Percentiles rank a stretch among this genome's conserved stretches.
Conservation (phyloP, 768 basidiomycete genomes). For the Suillus paluster region DNA sequence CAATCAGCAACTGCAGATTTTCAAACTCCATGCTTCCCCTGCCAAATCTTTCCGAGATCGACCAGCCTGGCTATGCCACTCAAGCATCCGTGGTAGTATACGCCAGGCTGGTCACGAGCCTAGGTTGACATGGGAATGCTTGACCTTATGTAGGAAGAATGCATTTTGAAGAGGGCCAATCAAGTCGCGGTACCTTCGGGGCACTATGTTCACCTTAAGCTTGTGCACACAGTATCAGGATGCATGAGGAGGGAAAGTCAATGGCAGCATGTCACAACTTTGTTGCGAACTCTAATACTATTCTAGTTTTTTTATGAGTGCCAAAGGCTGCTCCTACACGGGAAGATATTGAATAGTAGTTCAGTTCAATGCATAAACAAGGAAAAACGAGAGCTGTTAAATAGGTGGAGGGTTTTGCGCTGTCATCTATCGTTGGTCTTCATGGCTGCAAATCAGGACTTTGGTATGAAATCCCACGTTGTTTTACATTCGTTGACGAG, state of each 20-base stretch:
- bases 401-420: not conserved
- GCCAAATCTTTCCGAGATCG: too few relatives aligned
- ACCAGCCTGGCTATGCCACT: too few relatives aligned
- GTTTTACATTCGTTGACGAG: not conserved
- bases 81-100: too few relatives aligned
- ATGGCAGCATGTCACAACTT: too few relatives aligned
- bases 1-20: too few relatives aligned
- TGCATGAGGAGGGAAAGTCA: too few relatives aligned
- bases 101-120: too few relatives aligned
- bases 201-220: not conserved
- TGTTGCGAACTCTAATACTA: too few relatives aligned
- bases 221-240: too few relatives aligned
- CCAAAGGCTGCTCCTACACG: too few relatives aligned
- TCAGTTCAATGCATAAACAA: not conserved
- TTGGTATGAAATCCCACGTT: not conserved
- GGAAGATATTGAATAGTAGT: not conserved
- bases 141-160: not conserved
- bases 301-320: too few relatives aligned
- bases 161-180: not conserved
- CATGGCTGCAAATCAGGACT: not conserved
- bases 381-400: not conserved
- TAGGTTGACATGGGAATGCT: not conserved
- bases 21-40: too few relatives aligned
- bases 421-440: not conserved
- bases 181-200: not conserved